Percentiles rank a stretch among this genome's conserved stretches.
phyloP scores from a whole-genome alignment of 306 rosid species.

The Inga oerstediana region DNA sequence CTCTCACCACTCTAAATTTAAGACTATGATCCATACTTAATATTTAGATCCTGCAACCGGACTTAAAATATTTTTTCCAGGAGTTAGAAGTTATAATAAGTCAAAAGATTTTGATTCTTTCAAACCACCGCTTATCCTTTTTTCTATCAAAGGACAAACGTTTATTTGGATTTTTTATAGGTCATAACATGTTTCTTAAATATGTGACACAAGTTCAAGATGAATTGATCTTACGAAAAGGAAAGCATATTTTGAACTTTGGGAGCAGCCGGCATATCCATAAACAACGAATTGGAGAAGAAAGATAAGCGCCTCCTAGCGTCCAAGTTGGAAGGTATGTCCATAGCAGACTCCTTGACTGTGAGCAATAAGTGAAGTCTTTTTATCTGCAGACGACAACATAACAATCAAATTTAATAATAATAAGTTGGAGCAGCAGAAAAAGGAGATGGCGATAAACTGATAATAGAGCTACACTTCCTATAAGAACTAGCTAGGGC shows the following conservation, averaged over 20 bases:
- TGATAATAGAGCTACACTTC: constrained; percentile 2
- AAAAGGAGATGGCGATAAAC: neutral
- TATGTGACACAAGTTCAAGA: constrained; percentile 15
- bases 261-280: constrained; percentile 97
- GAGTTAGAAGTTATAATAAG: neutral
- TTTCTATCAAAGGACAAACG: neutral
- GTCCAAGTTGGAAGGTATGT: constrained; percentile 94
- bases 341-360: constrained; percentile 97
- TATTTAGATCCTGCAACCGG: neutral
- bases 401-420: constrained; percentile 21
- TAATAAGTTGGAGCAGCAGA: constrained; percentile 21
- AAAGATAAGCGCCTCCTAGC: constrained; percentile 92
- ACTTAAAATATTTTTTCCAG: neutral
- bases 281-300: constrained; percentile 94
- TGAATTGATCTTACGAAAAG: constrained; percentile 75
- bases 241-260: constrained; percentile 95
- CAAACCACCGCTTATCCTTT: neutral
- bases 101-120: neutral
- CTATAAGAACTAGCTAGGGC: neutral
- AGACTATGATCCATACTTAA: neutral
- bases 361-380: constrained; percentile 92
- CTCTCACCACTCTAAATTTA: neutral
- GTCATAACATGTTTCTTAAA: constrained; percentile 20
- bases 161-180: neutral
- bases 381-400: constrained; percentile 59